Conservation (phyloP, 2,329 filamentous ascomycete species). For the Diaporthe sp. region DNA sequence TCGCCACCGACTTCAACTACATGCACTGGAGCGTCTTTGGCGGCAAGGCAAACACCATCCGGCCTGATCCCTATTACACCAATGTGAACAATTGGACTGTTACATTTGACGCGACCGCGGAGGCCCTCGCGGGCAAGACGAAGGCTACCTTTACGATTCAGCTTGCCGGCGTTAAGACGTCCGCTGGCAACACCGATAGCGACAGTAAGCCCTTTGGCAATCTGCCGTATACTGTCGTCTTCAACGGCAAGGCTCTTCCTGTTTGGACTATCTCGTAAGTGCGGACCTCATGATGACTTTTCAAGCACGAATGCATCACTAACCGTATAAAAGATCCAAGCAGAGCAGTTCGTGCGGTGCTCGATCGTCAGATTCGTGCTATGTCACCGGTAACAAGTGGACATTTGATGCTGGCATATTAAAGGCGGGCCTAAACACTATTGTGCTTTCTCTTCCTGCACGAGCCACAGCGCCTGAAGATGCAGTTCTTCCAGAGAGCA, state of each 20-base stretch:
- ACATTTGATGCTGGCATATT: not conserved
- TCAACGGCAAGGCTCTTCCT: conserved; percentile 59
- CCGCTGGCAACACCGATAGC: conserved; percentile 73
- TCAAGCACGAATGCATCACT: not conserved
- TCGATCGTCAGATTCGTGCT: conserved; percentile 14
- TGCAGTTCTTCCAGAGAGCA: conserved; percentile 8
- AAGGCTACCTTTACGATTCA: conserved; percentile 73
- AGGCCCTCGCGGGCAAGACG: conserved; percentile 57
- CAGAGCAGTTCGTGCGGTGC: conserved; percentile 24
- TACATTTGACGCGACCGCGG: conserved; percentile 61
- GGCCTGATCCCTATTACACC: conserved; percentile 58
- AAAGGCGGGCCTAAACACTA: not conserved
- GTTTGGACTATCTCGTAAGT: conserved; percentile 70
- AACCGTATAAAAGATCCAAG: not conserved
- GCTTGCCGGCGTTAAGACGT: conserved; percentile 73
- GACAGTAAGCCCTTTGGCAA: conserved; percentile 66
- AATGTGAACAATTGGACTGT: conserved; percentile 73
- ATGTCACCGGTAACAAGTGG: conserved; percentile 21
- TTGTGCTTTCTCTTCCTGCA: conserved; percentile 20
- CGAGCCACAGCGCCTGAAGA: conserved; percentile 15
- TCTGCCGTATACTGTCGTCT: conserved; percentile 60
- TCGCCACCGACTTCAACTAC: conserved; percentile 69
- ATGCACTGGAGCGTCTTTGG: conserved; percentile 77
- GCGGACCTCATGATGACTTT: not conserved
- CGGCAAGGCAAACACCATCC: conserved; percentile 62